Evolutionary conservation across 768 basidiomycete genomes (phyloP).

Genomic region (Harrya chromipes): DNA sequence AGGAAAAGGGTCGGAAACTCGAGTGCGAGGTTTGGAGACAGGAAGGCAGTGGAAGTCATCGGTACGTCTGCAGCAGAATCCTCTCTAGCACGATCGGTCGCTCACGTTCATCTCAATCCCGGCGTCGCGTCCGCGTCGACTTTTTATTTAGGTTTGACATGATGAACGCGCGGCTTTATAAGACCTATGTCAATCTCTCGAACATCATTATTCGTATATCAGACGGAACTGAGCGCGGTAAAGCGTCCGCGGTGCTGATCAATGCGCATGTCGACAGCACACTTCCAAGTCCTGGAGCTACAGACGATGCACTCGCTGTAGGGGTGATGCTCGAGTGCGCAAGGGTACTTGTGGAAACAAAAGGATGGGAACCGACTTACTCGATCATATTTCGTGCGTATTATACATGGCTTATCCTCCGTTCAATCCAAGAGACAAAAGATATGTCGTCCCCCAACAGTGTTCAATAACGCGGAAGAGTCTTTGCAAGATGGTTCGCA

Average conservation of each 20-base stretch:
- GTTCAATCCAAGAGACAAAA: background rate
- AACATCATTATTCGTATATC: constrained; percentile 90
- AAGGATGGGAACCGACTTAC: constrained; percentile 69
- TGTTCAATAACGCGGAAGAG: constrained; percentile 96
- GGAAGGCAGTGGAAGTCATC: constrained; percentile 81
- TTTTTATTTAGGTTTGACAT: constrained; percentile 76
- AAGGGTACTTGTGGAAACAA: constrained; percentile 65
- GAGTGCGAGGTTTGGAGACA: constrained; percentile 93
- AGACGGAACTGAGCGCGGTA: constrained; percentile 64
- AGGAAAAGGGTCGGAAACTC: constrained; percentile 50
- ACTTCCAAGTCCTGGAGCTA: constrained; percentile 82
- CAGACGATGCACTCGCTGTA: constrained; percentile 85
- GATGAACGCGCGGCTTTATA: constrained; percentile 80
- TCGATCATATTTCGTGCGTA: constrained; percentile 79
- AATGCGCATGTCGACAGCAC: constrained; percentile 91
- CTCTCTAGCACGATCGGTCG: too few relatives aligned
- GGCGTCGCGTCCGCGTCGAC: background rate
- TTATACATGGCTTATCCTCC: background rate
- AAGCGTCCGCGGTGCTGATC: constrained; percentile 80
- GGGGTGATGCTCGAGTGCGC: constrained; percentile 92
- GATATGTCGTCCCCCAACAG: constrained; percentile 35
- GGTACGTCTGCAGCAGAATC: constrained; percentile 45
- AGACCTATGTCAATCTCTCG: constrained; percentile 81
- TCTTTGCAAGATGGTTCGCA: constrained; percentile 94
- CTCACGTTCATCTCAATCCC: too few relatives aligned